These are phyloP conservation scores for Colletotrichum cuscutae DNA, from an alignment of 2,329 filamentous ascomycete genomes.

Conservation along the genomic window DNA sequence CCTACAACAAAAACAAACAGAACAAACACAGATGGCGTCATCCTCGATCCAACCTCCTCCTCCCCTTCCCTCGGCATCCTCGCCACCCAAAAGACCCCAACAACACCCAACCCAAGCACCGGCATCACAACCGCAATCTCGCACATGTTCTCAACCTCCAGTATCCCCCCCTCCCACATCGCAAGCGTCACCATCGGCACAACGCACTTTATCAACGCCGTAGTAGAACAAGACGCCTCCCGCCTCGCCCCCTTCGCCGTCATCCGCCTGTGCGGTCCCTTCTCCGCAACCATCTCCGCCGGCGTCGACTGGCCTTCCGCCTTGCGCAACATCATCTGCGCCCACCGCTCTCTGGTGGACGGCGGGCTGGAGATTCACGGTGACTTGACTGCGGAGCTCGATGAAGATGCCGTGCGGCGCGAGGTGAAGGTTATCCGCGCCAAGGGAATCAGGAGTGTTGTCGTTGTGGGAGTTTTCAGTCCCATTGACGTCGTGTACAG, in stretches of 20 bases:
- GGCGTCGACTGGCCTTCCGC: constrained; percentile 63
- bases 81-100: constrained; percentile 59
- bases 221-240: constrained; percentile 61
- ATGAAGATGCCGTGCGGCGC: constrained; percentile 47
- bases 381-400: constrained; percentile 54
- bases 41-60: constrained; percentile 54
- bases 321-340: constrained; percentile 57
- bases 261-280: constrained; percentile 63
- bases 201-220: constrained; percentile 69
- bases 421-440: constrained; percentile 59
- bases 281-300: constrained; percentile 59
- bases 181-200: constrained; percentile 64
- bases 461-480: constrained; percentile 60
- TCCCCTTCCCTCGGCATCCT: constrained; percentile 53
- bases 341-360: constrained; percentile 55
- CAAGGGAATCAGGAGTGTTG: constrained; percentile 57
- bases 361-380: constrained; percentile 65
- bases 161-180: constrained; percentile 48
- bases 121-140: constrained; percentile 56
- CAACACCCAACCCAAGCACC: constrained; percentile 53
- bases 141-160: constrained; percentile 50
- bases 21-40: constrained; percentile 64
- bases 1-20: constrained; percentile 32
- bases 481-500: constrained; percentile 64
- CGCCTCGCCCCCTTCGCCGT: constrained; percentile 62